Percentiles rank a stretch among this genome's conserved stretches.
Conservation (phyloP, 1,284 basidiomycete species). For the Malassezia japonica region DNA sequence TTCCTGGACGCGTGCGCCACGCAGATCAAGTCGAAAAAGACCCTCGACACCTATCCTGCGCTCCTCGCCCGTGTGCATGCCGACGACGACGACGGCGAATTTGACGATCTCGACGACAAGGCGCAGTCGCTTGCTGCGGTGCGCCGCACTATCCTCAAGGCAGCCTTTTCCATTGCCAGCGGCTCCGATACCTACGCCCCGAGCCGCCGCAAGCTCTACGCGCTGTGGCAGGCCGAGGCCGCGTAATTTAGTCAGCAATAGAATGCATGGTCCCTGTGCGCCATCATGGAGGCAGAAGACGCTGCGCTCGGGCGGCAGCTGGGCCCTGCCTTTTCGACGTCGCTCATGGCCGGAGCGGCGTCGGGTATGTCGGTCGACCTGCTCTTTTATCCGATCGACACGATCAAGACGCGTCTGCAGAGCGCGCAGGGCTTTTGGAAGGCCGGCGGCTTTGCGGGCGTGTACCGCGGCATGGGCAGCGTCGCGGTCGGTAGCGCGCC, state of each 20-base stretch:
- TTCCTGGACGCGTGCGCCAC: conserved; percentile 47
- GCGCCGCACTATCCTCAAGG: conserved; percentile 57
- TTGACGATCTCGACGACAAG: conserved; percentile 13
- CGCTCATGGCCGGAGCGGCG: conserved; percentile 36
- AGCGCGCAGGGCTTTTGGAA: conserved; percentile 72
- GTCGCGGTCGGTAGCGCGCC: conserved; percentile 92
- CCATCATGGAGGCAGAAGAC: conserved; percentile 7
- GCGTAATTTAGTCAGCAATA: conserved; percentile 6
- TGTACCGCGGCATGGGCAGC: conserved; percentile 90
- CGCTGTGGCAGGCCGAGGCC: conserved; percentile 59
- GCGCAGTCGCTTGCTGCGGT: conserved; percentile 45
- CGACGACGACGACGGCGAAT: background rate
- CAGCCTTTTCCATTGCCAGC: conserved; percentile 67
- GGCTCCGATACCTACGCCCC: conserved; percentile 63
- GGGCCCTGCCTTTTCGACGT: conserved; percentile 7
- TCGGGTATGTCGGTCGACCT: conserved; percentile 57
- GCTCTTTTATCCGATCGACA: conserved; percentile 92
- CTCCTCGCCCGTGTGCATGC: conserved; percentile 22
- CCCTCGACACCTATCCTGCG: conserved; percentile 5
- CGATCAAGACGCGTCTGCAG: conserved; percentile 88
- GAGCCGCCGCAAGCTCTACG: conserved; percentile 72
- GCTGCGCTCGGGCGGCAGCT: background rate
- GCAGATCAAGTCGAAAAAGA: background rate
- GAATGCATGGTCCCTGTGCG: background rate
- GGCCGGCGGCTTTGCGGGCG: conserved; percentile 79